These are phyloP conservation scores for Fraxinus latifolia DNA, from an alignment of 305 asterid species.

Conservation along the genomic window DNA sequence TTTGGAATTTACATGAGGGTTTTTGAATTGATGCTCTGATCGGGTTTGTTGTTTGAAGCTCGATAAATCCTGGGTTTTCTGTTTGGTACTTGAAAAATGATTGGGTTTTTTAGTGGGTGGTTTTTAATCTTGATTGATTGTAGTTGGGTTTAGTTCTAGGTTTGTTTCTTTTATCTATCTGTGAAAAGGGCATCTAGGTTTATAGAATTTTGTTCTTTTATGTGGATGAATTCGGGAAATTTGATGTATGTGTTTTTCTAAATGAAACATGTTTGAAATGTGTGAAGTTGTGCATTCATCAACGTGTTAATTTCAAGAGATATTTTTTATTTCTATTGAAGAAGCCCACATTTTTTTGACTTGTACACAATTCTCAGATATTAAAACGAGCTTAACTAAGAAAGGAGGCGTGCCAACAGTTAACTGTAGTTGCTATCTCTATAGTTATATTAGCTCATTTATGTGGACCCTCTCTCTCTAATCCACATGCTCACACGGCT, in stretches of 20 bases:
- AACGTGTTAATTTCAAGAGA: background rate
- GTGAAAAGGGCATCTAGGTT: slow-evolving; percentile 22
- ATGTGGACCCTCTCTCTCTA: background rate
- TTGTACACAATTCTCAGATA: background rate
- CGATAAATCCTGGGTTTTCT: background rate
- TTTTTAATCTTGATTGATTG: slow-evolving; percentile 1
- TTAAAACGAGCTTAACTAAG: background rate
- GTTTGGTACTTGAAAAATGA: background rate
- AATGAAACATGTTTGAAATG: background rate
- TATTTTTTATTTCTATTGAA: background rate
- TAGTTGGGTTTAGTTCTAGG: background rate
- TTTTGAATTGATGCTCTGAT: slow-evolving; percentile 9
- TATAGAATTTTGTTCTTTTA: slow-evolving; percentile 12
- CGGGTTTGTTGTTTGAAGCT: slow-evolving; percentile 8
- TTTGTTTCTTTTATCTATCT: background rate
- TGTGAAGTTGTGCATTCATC: background rate
- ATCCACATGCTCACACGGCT: background rate
- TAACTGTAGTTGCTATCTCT: background rate
- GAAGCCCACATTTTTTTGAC: background rate
- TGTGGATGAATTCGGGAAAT: slow-evolving; percentile 14
- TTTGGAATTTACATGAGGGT: background rate
- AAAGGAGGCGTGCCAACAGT: background rate
- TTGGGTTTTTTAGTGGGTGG: slow-evolving; percentile 5
- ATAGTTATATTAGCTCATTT: background rate
- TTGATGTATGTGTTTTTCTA: slow-evolving; percentile 7